Conservation (phyloP, 1,284 basidiomycete genomes). For the Termitomyces sp. region DNA sequence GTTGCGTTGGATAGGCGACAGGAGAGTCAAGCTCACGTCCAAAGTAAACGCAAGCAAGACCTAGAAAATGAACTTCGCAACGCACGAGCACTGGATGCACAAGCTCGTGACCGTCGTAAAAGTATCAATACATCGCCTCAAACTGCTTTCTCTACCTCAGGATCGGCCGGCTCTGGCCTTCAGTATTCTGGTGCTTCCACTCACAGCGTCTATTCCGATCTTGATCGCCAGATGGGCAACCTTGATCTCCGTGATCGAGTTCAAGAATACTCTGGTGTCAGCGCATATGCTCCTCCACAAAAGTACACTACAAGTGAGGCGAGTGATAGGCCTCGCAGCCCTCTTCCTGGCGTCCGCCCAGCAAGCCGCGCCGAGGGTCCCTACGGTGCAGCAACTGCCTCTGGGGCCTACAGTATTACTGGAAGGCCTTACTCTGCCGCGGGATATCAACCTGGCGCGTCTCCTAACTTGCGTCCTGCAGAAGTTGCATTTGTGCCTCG, state of each 20-base stretch:
- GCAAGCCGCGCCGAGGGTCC: conserved; percentile 19
- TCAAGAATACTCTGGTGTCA: conserved; percentile 25
- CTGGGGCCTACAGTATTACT: conserved; percentile 24
- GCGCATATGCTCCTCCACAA: conserved; percentile 24
- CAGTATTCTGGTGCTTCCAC: conserved; percentile 17
- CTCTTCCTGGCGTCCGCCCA: conserved; percentile 27
- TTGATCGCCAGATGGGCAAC: conserved; percentile 36
- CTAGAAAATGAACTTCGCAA: conserved; percentile 48
- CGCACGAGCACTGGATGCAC: conserved; percentile 49
- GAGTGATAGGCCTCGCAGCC: conserved; percentile 29
- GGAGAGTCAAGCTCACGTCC: conserved; percentile 48
- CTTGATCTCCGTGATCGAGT: conserved; percentile 31
- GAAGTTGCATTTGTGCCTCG: conserved; percentile 21
- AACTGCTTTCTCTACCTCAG: conserved; percentile 27
- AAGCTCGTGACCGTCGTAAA: conserved; percentile 38
- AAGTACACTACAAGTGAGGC: conserved; percentile 30
- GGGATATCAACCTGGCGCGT: conserved; percentile 10
- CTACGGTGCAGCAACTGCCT: conserved; percentile 20
- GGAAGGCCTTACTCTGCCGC: conserved; percentile 14
- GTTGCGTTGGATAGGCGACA: conserved; percentile 38
- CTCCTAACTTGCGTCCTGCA: conserved; percentile 27
- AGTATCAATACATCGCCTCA: conserved; percentile 34
- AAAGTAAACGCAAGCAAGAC: conserved; percentile 40
- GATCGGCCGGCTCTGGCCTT: conserved; percentile 20
- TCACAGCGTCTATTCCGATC: conserved; percentile 21